Evolutionary conservation across 164 flowering plant genomes (phyloP).

Genomic region (Cinnamomum chago): DNA sequence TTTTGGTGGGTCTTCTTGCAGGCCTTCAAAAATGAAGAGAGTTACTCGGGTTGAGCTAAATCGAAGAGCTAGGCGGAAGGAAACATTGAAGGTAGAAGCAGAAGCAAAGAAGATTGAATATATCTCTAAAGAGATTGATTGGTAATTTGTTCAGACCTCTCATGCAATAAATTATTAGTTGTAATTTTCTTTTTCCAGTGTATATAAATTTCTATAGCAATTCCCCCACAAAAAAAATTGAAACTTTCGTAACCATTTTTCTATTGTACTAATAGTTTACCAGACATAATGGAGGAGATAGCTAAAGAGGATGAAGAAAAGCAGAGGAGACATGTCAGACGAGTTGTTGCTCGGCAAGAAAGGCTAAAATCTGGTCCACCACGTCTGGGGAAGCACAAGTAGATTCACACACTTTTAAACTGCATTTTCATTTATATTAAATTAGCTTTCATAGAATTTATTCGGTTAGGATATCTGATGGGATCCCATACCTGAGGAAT

Average conservation of each 20-base stretch:
- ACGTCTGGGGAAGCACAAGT: constrained; percentile 92
- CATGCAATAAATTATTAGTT: background rate
- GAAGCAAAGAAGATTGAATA: constrained; percentile 49
- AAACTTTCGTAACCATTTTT: background rate
- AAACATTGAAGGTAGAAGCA: constrained; percentile 50
- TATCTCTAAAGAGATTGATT: constrained; percentile 71
- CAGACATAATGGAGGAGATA: constrained; percentile 77
- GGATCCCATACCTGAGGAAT: no score
- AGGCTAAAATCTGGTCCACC: constrained; percentile 77
- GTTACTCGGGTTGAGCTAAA: constrained; percentile 76
- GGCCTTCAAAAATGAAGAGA: constrained; percentile 49
- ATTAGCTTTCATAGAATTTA: no score
- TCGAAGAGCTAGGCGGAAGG: constrained; percentile 71
- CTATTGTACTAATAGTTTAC: constrained; percentile 41
- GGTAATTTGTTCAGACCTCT: constrained; percentile 29
- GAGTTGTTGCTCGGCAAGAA: constrained; percentile 68
- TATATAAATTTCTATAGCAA: no score
- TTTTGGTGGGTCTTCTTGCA: constrained; percentile 16
- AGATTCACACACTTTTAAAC: background rate
- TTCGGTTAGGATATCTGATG: no score
- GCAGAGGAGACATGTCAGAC: constrained; percentile 57
- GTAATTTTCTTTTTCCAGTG: background rate
- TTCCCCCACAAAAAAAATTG: no score
- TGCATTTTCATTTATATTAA: background rate
- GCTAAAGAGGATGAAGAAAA: constrained; percentile 87